Percentiles rank a stretch among this genome's conserved stretches.
Conservation (phyloP, 805 yeast genomes). For the Maudiozyma serrabonitensis region DNA sequence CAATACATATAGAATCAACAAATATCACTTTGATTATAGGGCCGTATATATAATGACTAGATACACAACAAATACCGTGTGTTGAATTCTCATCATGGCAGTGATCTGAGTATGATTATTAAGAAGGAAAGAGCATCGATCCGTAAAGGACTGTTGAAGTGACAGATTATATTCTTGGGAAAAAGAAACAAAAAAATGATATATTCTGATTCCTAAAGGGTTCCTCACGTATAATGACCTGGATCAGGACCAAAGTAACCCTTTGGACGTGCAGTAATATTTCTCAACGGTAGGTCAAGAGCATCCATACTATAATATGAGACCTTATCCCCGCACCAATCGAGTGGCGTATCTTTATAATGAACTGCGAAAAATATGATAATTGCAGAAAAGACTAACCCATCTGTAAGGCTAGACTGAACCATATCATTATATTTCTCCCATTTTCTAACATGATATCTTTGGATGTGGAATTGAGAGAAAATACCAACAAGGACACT, state of each 20-base stretch:
- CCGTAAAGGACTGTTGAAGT: too few relatives aligned
- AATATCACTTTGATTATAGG: too few relatives aligned
- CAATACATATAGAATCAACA: too few relatives aligned
- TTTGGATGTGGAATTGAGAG: constrained; percentile 43
- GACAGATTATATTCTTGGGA: too few relatives aligned
- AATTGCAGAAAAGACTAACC: constrained; percentile 47
- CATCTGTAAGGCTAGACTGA: constrained; percentile 48
- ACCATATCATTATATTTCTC: constrained; percentile 40
- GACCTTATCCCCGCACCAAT: constrained; percentile 64
- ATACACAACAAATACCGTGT: too few relatives aligned
- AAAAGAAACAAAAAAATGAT: too few relatives aligned
- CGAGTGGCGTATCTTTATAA: constrained; percentile 33
- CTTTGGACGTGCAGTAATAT: constrained; percentile 9
- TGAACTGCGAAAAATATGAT: constrained; percentile 43
- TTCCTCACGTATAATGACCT: constrained; percentile 24
- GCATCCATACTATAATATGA: constrained; percentile 14
- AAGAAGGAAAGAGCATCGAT: too few relatives aligned
- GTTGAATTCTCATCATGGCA: too few relatives aligned
- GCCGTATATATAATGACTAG: too few relatives aligned
- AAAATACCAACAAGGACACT: constrained; percentile 25
- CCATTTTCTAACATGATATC: constrained; percentile 47
- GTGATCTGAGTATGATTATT: too few relatives aligned
- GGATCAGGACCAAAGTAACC: constrained; percentile 22
- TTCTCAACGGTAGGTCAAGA: constrained; percentile 7
- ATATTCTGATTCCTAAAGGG: too few relatives aligned